Evolutionary conservation across 768 basidiomycete genomes (phyloP).

Genomic region (Agaricus bisporus): DNA sequence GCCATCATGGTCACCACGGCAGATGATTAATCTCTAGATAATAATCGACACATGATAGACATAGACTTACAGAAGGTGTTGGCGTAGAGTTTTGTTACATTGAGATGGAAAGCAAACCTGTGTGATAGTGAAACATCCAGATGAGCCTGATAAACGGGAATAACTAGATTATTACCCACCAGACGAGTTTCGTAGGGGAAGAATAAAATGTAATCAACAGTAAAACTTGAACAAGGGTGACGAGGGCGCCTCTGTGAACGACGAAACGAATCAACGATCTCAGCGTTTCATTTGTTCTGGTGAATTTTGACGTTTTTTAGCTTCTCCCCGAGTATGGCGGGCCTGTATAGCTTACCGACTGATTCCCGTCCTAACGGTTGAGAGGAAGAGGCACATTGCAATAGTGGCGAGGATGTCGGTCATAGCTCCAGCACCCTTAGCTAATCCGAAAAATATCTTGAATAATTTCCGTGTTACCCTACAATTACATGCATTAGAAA

Average conservation of each 20-base stretch:
- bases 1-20: background rate
- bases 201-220: conserved; percentile 37
- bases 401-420: conserved; percentile 40
- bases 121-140: background rate
- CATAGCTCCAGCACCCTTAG: conserved; percentile 37
- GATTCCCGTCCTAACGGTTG: conserved; percentile 31
- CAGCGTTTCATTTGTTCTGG: conserved; percentile 35
- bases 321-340: background rate
- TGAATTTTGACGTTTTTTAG: background rate
- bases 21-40: background rate
- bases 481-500: background rate
- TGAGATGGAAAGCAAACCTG: conserved; percentile 43
- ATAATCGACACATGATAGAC: conserved; percentile 20
- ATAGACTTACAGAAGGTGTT: conserved; percentile 41
- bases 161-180: conserved; percentile 20
- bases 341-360: conserved; percentile 18
- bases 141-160: background rate
- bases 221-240: conserved; percentile 35
- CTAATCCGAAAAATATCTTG: conserved; percentile 37
- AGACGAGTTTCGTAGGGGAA: conserved; percentile 27
- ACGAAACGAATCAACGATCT: conserved; percentile 33
- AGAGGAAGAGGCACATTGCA: conserved; percentile 36
- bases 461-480: too few relatives aligned
- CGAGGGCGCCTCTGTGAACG: conserved; percentile 36
- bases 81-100: conserved; percentile 42